Evolutionary conservation across 2,329 filamentous ascomycete genomes (phyloP).

Genomic region (Colletotrichum sp.): DNA sequence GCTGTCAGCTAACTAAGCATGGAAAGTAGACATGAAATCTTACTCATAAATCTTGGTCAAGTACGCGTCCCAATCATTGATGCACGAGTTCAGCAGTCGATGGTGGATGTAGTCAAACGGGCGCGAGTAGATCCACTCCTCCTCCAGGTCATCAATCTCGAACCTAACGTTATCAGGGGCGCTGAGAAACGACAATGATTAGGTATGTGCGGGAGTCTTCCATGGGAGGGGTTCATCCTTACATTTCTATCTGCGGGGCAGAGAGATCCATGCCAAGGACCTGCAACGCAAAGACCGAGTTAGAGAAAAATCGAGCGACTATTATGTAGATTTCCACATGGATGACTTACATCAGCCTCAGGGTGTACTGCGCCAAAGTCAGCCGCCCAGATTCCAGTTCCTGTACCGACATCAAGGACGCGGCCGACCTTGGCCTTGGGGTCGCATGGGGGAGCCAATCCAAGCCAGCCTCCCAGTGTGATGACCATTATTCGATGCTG

Average conservation of each 20-base stretch:
- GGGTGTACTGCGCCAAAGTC: not conserved
- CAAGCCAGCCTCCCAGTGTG: not conserved
- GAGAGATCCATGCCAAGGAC: not conserved
- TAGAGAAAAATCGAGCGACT: not conserved
- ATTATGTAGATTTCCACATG: not conserved
- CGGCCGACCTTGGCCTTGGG: not conserved
- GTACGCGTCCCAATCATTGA: not conserved
- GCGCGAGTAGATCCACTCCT: constrained; percentile 52
- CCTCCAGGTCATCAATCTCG: constrained; percentile 59
- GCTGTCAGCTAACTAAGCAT: not conserved
- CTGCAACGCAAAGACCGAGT: not conserved
- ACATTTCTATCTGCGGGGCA: not conserved
- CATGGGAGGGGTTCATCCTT: not conserved
- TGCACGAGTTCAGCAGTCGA: constrained; percentile 28
- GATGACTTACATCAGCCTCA: not conserved
- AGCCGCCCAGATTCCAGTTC: not conserved
- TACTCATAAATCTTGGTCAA: not conserved
- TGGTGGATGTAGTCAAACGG: constrained; percentile 62
- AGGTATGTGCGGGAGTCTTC: no score
- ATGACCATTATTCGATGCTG: not conserved
- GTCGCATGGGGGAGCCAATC: not conserved
- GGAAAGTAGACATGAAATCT: not conserved
- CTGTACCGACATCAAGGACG: not conserved
- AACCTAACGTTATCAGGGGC: constrained; percentile 60
- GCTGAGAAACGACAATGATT: constrained; percentile 16